A percentile compares a stretch with the other conserved stretches of the same genome.
Evolutionary conservation across 2,329 filamentous ascomycete species (phyloP).

Genomic region (Aspergillus sergii): DNA sequence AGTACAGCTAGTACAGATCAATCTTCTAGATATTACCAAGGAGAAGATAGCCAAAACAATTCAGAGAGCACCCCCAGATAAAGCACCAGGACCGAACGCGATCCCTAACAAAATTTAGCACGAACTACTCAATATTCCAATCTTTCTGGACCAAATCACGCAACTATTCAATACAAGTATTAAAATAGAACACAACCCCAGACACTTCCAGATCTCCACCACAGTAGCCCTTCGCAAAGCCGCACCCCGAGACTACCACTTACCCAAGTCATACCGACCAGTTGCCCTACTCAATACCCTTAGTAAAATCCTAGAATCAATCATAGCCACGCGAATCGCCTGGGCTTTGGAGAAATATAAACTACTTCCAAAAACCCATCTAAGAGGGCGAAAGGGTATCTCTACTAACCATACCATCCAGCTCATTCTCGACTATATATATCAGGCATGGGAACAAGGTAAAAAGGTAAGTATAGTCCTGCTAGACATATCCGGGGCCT

Average conservation of each 20-base stretch:
- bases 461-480: constrained; percentile 10
- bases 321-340: constrained; percentile 12
- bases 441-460: neutral
- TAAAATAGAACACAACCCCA: constrained; percentile 1
- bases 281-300: constrained; percentile 19
- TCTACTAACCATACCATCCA: constrained; percentile 19
- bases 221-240: constrained; percentile 12
- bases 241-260: constrained; percentile 6
- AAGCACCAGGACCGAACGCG: constrained; percentile 6
- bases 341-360: constrained; percentile 11
- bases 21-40: neutral
- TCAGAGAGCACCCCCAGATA: neutral
- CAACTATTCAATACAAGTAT: constrained; percentile 7
- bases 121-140: neutral
- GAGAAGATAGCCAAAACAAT: neutral
- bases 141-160: neutral
- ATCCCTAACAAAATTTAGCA: constrained; percentile 11
- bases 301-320: constrained; percentile 15
- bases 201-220: constrained; percentile 9
- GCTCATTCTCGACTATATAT: constrained; percentile 10
- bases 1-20: constrained; percentile 1
- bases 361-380: constrained; percentile 10
- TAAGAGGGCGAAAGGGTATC: constrained; percentile 15
- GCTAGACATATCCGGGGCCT: constrained; percentile 17
- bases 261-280: constrained; percentile 18